These are phyloP conservation scores for Tinospora cordifolia DNA, from an alignment of 164 flowering plant species.

Conservation along the genomic window DNA sequence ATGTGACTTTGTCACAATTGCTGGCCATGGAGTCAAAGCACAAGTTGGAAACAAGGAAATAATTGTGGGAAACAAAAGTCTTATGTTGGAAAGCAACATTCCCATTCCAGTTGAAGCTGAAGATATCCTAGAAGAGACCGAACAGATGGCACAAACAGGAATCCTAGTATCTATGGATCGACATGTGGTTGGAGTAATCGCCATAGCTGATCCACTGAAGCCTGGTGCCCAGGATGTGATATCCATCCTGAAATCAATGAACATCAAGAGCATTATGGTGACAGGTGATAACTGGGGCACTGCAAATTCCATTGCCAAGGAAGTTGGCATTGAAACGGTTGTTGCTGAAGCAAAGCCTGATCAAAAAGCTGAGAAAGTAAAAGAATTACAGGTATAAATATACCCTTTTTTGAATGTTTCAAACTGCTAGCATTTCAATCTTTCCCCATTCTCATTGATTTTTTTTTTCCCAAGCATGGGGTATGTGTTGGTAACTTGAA, in stretches of 20 bases:
- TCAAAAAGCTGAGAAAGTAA: constrained; percentile 71
- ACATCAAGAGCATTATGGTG: constrained; percentile 61
- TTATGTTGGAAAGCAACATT: constrained; percentile 49
- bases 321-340: constrained; percentile 67
- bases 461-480: no score
- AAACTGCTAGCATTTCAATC: not conserved
- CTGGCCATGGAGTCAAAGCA: constrained; percentile 80
- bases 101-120: constrained; percentile 52
- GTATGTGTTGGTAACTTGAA: not conserved
- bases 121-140: constrained; percentile 50
- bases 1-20: constrained; percentile 44
- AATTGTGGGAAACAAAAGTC: constrained; percentile 73
- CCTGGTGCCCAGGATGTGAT: constrained; percentile 64
- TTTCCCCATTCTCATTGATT: not conserved
- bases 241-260: constrained; percentile 75
- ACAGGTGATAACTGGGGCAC: constrained; percentile 96
- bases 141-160: constrained; percentile 75
- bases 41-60: constrained; percentile 44
- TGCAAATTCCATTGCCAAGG: constrained; percentile 68
- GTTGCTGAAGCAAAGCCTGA: constrained; percentile 84
- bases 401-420: not conserved
- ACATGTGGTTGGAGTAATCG: constrained; percentile 50
- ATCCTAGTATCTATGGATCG: constrained; percentile 57
- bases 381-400: constrained; percentile 60
- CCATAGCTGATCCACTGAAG: constrained; percentile 83